Base-by-base conservation (phyloP, 2,329 filamentous ascomycete genomes). In the Xylariaceae sp. region DNA sequence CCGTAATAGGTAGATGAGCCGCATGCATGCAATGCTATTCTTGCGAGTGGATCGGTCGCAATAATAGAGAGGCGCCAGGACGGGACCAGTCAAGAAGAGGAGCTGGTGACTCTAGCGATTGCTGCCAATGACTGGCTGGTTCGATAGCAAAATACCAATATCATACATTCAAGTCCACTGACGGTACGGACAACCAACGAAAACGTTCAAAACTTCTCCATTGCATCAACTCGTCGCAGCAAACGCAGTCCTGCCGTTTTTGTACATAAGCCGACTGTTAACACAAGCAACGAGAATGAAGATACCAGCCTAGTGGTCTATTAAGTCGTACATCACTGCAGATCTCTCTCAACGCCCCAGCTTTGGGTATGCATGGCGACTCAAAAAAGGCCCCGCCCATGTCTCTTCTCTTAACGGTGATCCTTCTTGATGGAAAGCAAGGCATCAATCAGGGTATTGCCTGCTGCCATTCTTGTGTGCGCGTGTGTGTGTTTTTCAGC, bases 371-470 rank as follows among this genome's bases (percentile, higher is more conserved):
- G 47, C 39, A 58, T 58, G 51, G 50, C 49, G 30, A 56, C 55
- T 55, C 49, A 23, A 49, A 53, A 17, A 45, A 41, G 11, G 37
- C 11, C 39, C 56, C 45, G 39, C 18, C 55, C 51, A 51, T 51
- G 48, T 15, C 47, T 39, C 49, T 59, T 17, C 18, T 53, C 35
- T 50, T 49, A 39, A 47, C 57, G 44, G 9, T 35, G 51, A 49
- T 57, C 58, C 52, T 51, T 53, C 55, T 58, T 58, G 58, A 57
- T 58, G 57, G 11, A 60, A 63, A 57, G 35, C 49, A 60, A 56
- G 53, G 55, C 51, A 9, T 64, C 50, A 60, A 57, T 56, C 41
- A 51, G 65, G 65, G 65, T 68, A 69, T 69, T 67, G 61, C 64
- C 62, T 61, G 61, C 60, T 57, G 64, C 63, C 61, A 35, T 7